Conservation (phyloP, 345 rosid species). For the Brassica incana region DNA sequence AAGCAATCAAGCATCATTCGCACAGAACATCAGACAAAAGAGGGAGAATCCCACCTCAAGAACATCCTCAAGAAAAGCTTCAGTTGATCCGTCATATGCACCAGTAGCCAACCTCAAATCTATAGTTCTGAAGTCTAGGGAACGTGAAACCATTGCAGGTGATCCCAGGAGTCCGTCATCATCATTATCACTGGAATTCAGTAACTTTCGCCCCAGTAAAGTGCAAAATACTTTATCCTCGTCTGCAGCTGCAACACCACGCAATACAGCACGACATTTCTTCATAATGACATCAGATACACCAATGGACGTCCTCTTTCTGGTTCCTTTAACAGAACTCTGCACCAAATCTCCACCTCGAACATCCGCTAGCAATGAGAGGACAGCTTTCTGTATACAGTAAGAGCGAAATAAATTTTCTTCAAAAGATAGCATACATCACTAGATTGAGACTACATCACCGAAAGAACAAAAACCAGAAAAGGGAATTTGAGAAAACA, state of each 20-base stretch:
- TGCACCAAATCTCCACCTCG: slow-evolving; percentile 48
- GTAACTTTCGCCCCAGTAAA: slow-evolving; percentile 76
- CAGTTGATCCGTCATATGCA: slow-evolving; percentile 81
- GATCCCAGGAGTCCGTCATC: slow-evolving; percentile 97
- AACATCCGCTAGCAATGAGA: slow-evolving; percentile 79
- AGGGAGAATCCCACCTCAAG: slow-evolving; percentile 64
- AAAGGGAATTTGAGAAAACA: background rate
- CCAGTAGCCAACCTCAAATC: slow-evolving; percentile 94
- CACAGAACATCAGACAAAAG: background rate
- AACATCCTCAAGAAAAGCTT: slow-evolving; percentile 94
- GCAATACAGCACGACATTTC: slow-evolving; percentile 80
- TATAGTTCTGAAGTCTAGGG: slow-evolving; percentile 92
- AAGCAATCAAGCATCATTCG: slow-evolving; percentile 11
- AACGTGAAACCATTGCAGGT: slow-evolving; percentile 95
- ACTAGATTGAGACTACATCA: slow-evolving; percentile 17
- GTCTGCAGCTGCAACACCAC: slow-evolving; percentile 78
- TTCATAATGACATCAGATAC: slow-evolving; percentile 83
- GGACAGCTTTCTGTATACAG: slow-evolving; percentile 94
- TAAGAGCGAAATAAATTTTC: slow-evolving; percentile 13
- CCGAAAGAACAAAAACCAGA: slow-evolving; percentile 4
- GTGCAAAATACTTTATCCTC: slow-evolving; percentile 84
- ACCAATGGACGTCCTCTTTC: slow-evolving; percentile 52
- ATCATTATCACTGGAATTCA: slow-evolving; percentile 71
- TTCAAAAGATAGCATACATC: background rate
- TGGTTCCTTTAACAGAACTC: slow-evolving; percentile 53